Evolutionary conservation across 140 eudicot genomes (phyloP).

Genomic region (Senecio squalidus): DNA sequence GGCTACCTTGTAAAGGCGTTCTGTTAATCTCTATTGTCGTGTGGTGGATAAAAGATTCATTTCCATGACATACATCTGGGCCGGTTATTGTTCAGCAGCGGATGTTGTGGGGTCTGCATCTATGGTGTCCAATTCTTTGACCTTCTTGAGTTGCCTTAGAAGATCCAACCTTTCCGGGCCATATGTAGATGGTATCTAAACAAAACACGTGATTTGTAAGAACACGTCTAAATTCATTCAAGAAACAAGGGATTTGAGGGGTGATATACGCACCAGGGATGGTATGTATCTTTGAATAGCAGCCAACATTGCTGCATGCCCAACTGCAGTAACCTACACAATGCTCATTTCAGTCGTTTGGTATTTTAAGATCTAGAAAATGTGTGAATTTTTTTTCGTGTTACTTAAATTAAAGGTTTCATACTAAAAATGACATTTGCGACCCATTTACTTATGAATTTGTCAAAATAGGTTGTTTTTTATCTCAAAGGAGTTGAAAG

Average conservation of each 20-base stretch:
- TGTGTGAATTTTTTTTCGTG: background rate
- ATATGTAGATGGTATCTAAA: slow-evolving; percentile 75
- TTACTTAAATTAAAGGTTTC: background rate
- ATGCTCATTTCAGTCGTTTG: no score
- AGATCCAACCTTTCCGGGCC: slow-evolving; percentile 84
- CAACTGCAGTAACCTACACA: slow-evolving; percentile 87
- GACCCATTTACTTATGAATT: background rate
- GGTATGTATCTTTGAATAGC: slow-evolving; percentile 85
- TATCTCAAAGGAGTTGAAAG: background rate
- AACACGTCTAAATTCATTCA: background rate
- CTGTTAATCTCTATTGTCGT: background rate
- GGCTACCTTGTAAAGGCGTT: background rate
- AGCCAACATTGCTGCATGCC: slow-evolving; percentile 97
- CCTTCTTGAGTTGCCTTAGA: slow-evolving; percentile 82
- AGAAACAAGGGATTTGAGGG: slow-evolving; percentile 2
- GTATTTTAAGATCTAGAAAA: no score
- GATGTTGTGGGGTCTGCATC: slow-evolving; percentile 32
- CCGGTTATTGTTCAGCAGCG: background rate
- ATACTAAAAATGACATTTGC: background rate
- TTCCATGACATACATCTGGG: background rate
- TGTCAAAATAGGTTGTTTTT: background rate
- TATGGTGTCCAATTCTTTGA: slow-evolving; percentile 65
- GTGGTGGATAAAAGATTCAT: slow-evolving; percentile 5
- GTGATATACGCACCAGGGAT: slow-evolving; percentile 35
- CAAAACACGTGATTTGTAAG: slow-evolving; percentile 1